Percentiles rank a stretch among this genome's conserved stretches.
Conservation (phyloP, 148 eudicot genomes). For the Beta vulgaris region DNA sequence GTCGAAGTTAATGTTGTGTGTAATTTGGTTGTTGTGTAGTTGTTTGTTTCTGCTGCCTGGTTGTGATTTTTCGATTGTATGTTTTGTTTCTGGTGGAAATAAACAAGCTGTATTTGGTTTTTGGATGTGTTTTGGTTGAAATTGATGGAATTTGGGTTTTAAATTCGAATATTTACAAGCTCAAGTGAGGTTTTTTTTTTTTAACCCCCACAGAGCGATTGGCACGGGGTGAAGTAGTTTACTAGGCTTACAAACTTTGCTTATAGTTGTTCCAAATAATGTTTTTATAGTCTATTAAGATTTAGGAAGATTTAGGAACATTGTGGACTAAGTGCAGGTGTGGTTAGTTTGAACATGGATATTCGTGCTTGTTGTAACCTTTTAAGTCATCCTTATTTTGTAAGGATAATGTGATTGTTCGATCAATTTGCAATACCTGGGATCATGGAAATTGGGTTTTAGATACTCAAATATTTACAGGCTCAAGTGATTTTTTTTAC, state of each 20-base stretch:
- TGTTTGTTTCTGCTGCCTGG: not conserved
- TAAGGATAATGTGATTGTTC: not conserved
- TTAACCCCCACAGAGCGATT: too few species aligned
- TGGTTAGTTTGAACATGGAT: not conserved
- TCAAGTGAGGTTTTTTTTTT: not conserved
- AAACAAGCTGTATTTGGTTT: not conserved
- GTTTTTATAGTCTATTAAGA: too few species aligned
- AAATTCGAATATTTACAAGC: not conserved
- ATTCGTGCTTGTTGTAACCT: not conserved
- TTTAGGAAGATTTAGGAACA: not conserved
- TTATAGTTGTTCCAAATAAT: not conserved
- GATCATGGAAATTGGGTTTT: not conserved
- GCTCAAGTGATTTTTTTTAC: too few species aligned
- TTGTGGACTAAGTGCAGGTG: not conserved
- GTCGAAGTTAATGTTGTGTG: not conserved
- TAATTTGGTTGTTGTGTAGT: not conserved
- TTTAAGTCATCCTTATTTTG: not conserved
- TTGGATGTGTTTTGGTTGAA: not conserved
- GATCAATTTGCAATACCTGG: not conserved
- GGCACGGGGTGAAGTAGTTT: not conserved
- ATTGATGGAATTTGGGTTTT: not conserved
- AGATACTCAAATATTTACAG: too few species aligned
- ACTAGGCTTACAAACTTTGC: not conserved
- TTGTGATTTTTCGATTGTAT: not conserved
- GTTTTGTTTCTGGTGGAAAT: conserved; percentile 4